Conservation (phyloP, 2,329 filamentous ascomycete genomes). For the Capronia coronata region DNA sequence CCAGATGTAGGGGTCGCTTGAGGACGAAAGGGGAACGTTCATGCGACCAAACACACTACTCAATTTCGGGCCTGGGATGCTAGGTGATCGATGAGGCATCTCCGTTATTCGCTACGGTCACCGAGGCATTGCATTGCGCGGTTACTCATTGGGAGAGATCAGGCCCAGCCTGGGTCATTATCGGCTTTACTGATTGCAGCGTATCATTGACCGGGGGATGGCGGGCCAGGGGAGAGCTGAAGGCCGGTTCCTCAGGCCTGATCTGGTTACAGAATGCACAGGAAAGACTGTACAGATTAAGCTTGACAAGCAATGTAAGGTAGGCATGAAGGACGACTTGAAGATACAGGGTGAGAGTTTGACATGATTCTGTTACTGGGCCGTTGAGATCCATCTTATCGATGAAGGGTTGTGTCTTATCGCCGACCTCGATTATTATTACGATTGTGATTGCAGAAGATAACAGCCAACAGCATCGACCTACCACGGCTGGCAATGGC, state of each 20-base stretch:
- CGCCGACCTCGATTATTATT: too few species aligned
- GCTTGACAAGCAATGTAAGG: not conserved
- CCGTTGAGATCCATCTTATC: too few species aligned
- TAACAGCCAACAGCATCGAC: too few species aligned
- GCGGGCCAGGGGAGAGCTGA: not conserved
- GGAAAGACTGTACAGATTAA: not conserved
- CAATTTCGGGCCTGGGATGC: not conserved
- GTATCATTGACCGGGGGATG: conserved; percentile 2
- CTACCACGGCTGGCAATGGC: too few species aligned
- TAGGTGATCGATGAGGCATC: too few species aligned
- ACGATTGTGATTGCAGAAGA: too few species aligned
- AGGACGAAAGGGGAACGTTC: not conserved
- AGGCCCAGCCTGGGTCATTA: not conserved
- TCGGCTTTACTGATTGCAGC: conserved; percentile 1
- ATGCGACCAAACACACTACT: not conserved
- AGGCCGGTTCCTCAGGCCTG: not conserved
- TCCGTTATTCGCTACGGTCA: too few species aligned
- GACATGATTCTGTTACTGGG: too few species aligned
- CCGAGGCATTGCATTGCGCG: not conserved
- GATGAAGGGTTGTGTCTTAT: too few species aligned
- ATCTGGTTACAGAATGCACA: conserved; percentile 1
- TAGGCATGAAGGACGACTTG: too few species aligned
- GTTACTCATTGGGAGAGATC: not conserved
- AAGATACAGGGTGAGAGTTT: too few species aligned
- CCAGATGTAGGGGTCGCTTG: not conserved